phyloP scores from a whole-genome alignment of 228 moss, liverwort and hornwort species.

The Sphagnum fallax region DNA sequence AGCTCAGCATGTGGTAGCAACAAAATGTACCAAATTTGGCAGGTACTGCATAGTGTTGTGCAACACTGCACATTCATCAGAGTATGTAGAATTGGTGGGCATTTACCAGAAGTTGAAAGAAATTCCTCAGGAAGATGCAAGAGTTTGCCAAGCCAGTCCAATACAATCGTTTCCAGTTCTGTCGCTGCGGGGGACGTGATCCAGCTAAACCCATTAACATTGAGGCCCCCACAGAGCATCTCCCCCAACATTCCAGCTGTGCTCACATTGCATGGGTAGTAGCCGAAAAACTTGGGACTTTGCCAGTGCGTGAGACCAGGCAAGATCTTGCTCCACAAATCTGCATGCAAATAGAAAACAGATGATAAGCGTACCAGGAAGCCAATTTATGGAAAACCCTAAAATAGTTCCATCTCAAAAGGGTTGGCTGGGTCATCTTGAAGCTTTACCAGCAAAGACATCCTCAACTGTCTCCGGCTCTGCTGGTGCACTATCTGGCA shows the following conservation, averaged over 20 bases:
- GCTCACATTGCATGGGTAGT: constrained; percentile 57
- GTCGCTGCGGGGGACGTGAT: constrained; percentile 80
- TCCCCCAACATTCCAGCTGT: constrained; percentile 71
- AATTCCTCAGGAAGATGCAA: constrained; percentile 64
- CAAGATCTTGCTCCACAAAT: constrained; percentile 65
- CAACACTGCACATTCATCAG: too few species aligned
- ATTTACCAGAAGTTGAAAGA: constrained; percentile 40
- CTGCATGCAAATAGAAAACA: constrained; percentile 25
- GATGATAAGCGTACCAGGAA: background rate
- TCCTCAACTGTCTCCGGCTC: constrained; percentile 58
- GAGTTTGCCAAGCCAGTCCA: constrained; percentile 88
- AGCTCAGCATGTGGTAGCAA: too few species aligned
- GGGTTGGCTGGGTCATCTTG: too few species aligned
- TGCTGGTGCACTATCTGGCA: constrained; percentile 63
- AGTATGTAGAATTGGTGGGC: too few species aligned
- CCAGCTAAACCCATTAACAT: constrained; percentile 78
- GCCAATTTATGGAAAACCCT: too few species aligned
- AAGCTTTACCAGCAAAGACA: constrained; percentile 37
- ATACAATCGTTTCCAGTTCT: constrained; percentile 72
- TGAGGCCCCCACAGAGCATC: constrained; percentile 70
- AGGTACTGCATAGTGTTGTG: too few species aligned
- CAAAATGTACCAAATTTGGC: too few species aligned
- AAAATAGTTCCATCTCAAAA: too few species aligned
- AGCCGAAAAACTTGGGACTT: constrained; percentile 82
- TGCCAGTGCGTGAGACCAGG: constrained; percentile 93